Evolutionary conservation across 192 early-diverging fungal genomes (phyloP).

Genomic region (Spizellomyces sp.): DNA sequence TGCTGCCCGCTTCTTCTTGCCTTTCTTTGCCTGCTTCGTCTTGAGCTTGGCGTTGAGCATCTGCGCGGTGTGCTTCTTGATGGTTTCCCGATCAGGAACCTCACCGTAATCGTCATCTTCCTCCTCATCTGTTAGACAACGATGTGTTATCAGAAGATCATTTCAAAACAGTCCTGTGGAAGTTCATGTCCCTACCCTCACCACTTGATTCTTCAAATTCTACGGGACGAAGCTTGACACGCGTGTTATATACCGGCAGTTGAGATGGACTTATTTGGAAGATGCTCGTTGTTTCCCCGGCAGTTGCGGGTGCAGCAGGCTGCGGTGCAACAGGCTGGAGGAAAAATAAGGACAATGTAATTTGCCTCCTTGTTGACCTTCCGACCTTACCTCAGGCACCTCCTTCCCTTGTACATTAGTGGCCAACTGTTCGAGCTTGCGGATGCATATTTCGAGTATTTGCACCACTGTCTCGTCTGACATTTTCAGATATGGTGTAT

Average conservation of each 20-base stretch:
- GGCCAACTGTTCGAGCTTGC: conserved; percentile 50
- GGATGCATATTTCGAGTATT: conserved; percentile 47
- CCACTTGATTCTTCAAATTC: conserved; percentile 57
- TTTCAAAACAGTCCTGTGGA: neutral
- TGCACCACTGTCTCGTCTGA: conserved; percentile 43
- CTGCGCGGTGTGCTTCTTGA: conserved; percentile 65
- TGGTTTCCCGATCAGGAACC: conserved; percentile 60
- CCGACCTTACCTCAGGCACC: conserved; percentile 50
- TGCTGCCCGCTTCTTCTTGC: conserved; percentile 62
- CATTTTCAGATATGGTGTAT: conserved; percentile 25
- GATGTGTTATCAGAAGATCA: too few species aligned
- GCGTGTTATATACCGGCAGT: conserved; percentile 57
- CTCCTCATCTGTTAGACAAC: conserved; percentile 44
- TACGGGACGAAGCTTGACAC: conserved; percentile 60
- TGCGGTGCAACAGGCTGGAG: conserved; percentile 20
- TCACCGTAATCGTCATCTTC: conserved; percentile 60
- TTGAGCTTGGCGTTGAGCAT: conserved; percentile 61
- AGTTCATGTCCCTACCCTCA: conserved; percentile 43
- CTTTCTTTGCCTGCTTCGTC: conserved; percentile 60
- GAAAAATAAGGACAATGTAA: neutral
- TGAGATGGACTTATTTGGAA: conserved; percentile 52
- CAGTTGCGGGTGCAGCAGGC: conserved; percentile 13
- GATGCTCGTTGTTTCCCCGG: conserved; percentile 52
- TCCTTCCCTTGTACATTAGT: conserved; percentile 54
- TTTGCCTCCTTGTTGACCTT: neutral